A percentile compares a stretch with the other conserved stretches of the same genome.
phyloP scores from a whole-genome alignment of 441 rosid genomes.

The Pelargonium myrrhifolium region DNA sequence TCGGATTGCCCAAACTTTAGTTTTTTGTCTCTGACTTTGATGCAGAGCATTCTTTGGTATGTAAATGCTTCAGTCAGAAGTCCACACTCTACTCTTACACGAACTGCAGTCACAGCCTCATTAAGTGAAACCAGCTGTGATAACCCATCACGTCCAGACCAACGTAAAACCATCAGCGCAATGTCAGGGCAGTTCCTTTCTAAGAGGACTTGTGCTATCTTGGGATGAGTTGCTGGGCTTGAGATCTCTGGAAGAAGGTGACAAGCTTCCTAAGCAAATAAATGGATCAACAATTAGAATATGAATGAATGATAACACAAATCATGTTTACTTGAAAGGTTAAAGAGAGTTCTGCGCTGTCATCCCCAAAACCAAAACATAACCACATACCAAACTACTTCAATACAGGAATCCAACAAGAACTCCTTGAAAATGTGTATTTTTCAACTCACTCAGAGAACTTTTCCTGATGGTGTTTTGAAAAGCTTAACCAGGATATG shows the following conservation, averaged over 20 bases:
- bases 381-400: too few species aligned
- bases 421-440: too few species aligned
- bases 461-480: too few species aligned
- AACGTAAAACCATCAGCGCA: slow-evolving; percentile 79
- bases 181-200: slow-evolving; percentile 76
- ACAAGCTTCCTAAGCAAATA: slow-evolving; percentile 63
- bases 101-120: slow-evolving; percentile 81
- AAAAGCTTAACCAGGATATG: too few species aligned
- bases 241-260: slow-evolving; percentile 83
- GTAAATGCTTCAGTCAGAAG: slow-evolving; percentile 88
- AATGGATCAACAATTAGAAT: slow-evolving; percentile 24
- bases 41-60: slow-evolving; percentile 68
- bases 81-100: slow-evolving; percentile 82
- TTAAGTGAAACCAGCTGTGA: slow-evolving; percentile 49
- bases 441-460: too few species aligned
- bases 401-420: too few species aligned
- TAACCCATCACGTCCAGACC: slow-evolving; percentile 78
- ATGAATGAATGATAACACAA: slow-evolving; percentile 6
- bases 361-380: slow-evolving; percentile 5
- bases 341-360: not conserved
- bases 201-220: slow-evolving; percentile 77
- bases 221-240: slow-evolving; percentile 70
- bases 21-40: slow-evolving; percentile 56
- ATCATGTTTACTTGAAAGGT: not conserved
- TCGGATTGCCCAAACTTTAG: slow-evolving; percentile 35